A percentile compares a stretch with the other conserved stretches of the same genome.
Conservation (phyloP, 768 basidiomycete genomes). For the Pisolithus orientalis region DNA sequence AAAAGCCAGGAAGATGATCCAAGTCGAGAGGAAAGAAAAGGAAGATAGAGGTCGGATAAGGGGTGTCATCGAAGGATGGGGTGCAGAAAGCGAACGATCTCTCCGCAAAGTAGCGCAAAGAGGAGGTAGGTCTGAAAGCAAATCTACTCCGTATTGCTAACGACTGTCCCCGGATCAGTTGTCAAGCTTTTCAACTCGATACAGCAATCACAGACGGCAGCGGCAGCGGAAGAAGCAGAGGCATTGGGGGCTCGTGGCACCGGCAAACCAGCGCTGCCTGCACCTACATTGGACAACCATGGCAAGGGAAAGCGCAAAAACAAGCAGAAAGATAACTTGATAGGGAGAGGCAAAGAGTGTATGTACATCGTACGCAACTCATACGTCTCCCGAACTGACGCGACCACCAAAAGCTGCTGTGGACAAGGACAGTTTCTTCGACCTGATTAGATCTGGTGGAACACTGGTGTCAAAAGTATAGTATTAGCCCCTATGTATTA, state of each 20-base stretch:
- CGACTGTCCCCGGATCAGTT: conserved; percentile 34
- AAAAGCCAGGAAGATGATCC: conserved; percentile 65
- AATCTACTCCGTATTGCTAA: not conserved
- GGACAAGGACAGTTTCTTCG: conserved; percentile 71
- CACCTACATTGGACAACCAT: conserved; percentile 50
- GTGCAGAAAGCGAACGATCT: conserved; percentile 70
- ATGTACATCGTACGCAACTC: conserved; percentile 13
- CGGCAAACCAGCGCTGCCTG: conserved; percentile 68
- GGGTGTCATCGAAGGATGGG: conserved; percentile 86
- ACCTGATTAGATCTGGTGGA: conserved; percentile 77
- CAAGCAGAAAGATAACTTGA: conserved; percentile 47
- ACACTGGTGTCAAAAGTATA: conserved; percentile 62
- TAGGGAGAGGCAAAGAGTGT: conserved; percentile 57
- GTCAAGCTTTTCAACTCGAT: conserved; percentile 86
- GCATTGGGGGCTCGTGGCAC: conserved; percentile 58
- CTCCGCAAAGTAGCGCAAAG: conserved; percentile 80
- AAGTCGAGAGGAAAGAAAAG: conserved; percentile 64
- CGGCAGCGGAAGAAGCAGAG: conserved; percentile 47
- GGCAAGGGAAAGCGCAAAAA: conserved; percentile 42
- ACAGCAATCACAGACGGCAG: conserved; percentile 68
- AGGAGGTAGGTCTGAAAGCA: conserved; percentile 48
- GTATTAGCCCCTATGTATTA: not conserved
- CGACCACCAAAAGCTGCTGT: conserved; percentile 37
- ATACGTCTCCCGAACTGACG: conserved; percentile 5
- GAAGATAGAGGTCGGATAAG: conserved; percentile 63